Percentiles rank a stretch among this genome's conserved stretches.
These are phyloP conservation scores for Pichia sp. DNA, from an alignment of 1,139 yeast species.

Conservation along the genomic window DNA sequence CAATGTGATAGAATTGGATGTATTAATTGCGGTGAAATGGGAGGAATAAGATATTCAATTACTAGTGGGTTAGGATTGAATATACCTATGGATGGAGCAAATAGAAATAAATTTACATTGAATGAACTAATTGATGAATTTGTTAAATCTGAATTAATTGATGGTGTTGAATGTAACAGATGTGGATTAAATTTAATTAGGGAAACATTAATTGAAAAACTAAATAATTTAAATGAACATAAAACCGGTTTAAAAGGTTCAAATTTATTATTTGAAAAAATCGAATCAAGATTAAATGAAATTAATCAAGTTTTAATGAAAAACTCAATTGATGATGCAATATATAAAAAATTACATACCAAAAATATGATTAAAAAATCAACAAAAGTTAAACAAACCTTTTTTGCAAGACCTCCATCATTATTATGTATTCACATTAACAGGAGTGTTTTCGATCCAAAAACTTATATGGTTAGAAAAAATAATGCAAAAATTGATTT, in stretches of 20 bases:
- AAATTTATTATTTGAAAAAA: constrained; percentile 38
- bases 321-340: constrained; percentile 73
- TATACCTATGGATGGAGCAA: constrained; percentile 39
- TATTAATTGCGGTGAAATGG: constrained; percentile 83
- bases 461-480: constrained; percentile 75
- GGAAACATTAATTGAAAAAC: constrained; percentile 41
- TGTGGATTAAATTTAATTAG: constrained; percentile 68
- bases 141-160: constrained; percentile 76
- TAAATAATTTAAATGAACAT: constrained; percentile 29
- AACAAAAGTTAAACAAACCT: constrained; percentile 75
- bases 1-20: constrained; percentile 87
- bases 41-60: constrained; percentile 81
- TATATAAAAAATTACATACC: constrained; percentile 66
- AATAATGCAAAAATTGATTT: constrained; percentile 78
- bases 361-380: constrained; percentile 70
- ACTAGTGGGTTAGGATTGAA: constrained; percentile 76
- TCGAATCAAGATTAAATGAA: constrained; percentile 45
- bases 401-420: constrained; percentile 78
- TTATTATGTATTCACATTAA: constrained; percentile 79
- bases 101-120: constrained; percentile 40
- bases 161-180: constrained; percentile 88
- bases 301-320: constrained; percentile 53
- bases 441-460: constrained; percentile 85
- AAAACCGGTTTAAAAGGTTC: constrained; percentile 12
- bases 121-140: constrained; percentile 61